Percentiles rank a stretch among this genome's conserved stretches.
Conservation (phyloP, 441 rosid species). For the Arabidopsis lyrata region DNA sequence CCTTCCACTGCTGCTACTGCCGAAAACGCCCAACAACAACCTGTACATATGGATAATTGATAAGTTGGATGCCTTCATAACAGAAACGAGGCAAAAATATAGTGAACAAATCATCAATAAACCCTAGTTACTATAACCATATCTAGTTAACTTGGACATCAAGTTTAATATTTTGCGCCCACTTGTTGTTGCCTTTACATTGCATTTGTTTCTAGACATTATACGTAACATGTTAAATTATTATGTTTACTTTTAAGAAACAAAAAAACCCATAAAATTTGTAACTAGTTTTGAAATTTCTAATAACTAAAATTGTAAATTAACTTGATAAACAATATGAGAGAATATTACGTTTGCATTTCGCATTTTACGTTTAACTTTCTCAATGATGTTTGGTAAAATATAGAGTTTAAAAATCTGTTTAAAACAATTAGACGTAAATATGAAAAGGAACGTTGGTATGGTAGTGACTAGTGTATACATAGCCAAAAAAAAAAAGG, state of each 20-base stretch:
- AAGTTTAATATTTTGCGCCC: slow-evolving; percentile 4
- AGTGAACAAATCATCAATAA: background rate
- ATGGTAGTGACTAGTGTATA: background rate
- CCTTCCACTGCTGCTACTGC: slow-evolving; percentile 57
- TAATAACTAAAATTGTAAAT: background rate
- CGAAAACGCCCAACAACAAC: slow-evolving; percentile 62
- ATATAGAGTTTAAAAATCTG: background rate
- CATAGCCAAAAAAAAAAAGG: background rate
- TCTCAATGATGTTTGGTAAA: background rate
- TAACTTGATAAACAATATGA: background rate
- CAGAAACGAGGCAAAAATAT: background rate
- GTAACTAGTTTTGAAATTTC: background rate
- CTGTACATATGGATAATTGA: slow-evolving; percentile 32
- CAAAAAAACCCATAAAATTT: background rate
- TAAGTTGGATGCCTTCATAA: background rate
- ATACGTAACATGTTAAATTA: background rate
- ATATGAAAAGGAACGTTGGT: background rate
- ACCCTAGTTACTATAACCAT: background rate
- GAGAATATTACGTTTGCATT: background rate
- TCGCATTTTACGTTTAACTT: background rate
- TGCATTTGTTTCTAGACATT: background rate
- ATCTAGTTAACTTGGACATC: slow-evolving; percentile 22
- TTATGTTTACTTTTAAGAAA: background rate
- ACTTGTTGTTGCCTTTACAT: background rate
- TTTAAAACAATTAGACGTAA: background rate